Evolutionary conservation across 2,329 filamentous ascomycete genomes (phyloP).

Genomic region (Fusarium dimerum): DNA sequence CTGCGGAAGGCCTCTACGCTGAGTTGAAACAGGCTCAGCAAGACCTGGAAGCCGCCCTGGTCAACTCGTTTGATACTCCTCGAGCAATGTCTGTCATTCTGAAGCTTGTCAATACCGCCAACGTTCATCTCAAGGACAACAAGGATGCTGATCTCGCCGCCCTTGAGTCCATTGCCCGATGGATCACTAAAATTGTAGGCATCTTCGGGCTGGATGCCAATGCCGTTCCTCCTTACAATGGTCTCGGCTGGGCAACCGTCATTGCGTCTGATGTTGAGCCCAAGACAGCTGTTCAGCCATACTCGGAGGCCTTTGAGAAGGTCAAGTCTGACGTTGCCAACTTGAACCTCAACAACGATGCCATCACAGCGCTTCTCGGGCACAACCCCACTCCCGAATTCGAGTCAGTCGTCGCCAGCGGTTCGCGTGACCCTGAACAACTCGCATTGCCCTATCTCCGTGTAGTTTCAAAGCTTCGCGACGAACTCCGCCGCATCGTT

Average conservation of each 20-base stretch:
- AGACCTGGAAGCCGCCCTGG: constrained; percentile 61
- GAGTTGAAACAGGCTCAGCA: constrained; percentile 56
- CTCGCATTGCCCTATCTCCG: constrained; percentile 58
- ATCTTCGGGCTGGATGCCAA: constrained; percentile 79
- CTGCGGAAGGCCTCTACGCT: constrained; percentile 35
- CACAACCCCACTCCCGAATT: constrained; percentile 50
- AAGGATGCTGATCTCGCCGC: constrained; percentile 48
- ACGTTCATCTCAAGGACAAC: constrained; percentile 56
- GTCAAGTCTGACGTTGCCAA: constrained; percentile 48
- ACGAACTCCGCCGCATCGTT: constrained; percentile 61
- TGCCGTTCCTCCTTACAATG: constrained; percentile 54
- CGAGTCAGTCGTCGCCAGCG: constrained; percentile 43
- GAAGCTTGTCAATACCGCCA: constrained; percentile 76
- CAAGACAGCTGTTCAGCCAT: constrained; percentile 48
- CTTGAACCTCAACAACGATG: constrained; percentile 51
- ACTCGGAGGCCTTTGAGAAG: constrained; percentile 44
- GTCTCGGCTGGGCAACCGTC: constrained; percentile 55
- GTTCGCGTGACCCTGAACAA: constrained; percentile 53
- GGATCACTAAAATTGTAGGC: constrained; percentile 80
- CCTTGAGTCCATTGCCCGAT: constrained; percentile 64
- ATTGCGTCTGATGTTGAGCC: constrained; percentile 45
- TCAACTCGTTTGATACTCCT: constrained; percentile 87
- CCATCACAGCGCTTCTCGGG: constrained; percentile 44
- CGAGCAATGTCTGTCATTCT: constrained; percentile 76
- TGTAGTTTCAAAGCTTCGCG: constrained; percentile 57